These are phyloP conservation scores for Daldinia sp. DNA, from an alignment of 2,329 filamentous ascomycete genomes.

Conservation along the genomic window DNA sequence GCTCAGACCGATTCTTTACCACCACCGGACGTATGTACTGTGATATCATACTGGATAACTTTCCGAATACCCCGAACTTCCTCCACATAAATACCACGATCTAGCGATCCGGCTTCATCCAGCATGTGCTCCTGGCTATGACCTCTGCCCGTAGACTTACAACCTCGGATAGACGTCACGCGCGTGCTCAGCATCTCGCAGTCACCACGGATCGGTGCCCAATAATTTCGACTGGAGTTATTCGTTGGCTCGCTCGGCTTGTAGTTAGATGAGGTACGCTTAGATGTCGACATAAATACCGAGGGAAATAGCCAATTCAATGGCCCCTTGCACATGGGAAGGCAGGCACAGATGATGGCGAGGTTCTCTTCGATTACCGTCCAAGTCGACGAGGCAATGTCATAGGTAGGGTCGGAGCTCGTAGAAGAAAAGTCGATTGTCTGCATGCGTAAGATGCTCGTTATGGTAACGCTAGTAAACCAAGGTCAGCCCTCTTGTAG, in stretches of 20 bases:
- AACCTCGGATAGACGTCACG: conserved; percentile 41
- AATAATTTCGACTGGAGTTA: conserved; percentile 40
- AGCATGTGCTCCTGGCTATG: conserved; percentile 50
- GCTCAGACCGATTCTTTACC: conserved; percentile 18
- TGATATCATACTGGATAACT: conserved; percentile 49
- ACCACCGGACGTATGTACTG: conserved; percentile 42
- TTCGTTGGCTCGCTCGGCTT: conserved; percentile 23
- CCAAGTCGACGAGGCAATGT: conserved; percentile 51
- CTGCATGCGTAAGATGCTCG: conserved; percentile 53
- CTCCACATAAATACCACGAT: conserved; percentile 21
- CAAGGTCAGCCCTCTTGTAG: neutral
- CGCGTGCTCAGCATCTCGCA: conserved; percentile 42
- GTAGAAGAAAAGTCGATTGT: conserved; percentile 52
- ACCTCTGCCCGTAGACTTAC: conserved; percentile 36
- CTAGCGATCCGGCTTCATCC: conserved; percentile 31
- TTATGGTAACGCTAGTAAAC: conserved; percentile 48
- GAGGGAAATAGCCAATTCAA: conserved; percentile 50
- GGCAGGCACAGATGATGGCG: conserved; percentile 51
- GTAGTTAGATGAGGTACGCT: conserved; percentile 5
- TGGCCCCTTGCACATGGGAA: conserved; percentile 53
- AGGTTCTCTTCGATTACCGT: conserved; percentile 52
- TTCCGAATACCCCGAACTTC: conserved; percentile 46
- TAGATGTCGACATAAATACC: conserved; percentile 40
- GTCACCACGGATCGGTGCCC: conserved; percentile 48
- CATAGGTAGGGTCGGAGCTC: conserved; percentile 48